A percentile compares a stretch with the other conserved stretches of the same genome.
phyloP scores from a whole-genome alignment of 306 rosid genomes.

The Cucumis hystrix region DNA sequence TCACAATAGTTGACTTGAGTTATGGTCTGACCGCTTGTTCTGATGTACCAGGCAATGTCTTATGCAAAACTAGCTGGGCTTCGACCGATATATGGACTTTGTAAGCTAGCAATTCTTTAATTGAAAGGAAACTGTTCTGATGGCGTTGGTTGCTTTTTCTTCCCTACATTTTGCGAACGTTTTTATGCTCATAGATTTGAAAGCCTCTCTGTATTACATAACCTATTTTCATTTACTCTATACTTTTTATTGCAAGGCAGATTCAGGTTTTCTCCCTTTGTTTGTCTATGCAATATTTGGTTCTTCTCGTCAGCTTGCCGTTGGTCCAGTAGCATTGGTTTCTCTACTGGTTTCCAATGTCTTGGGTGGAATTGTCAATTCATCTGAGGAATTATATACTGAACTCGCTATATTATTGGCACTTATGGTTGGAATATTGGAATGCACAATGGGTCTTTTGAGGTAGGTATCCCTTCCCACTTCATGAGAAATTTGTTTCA shows the following conservation, averaged over 20 bases:
- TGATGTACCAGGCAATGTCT: conserved; percentile 70
- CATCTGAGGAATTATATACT: conserved; percentile 66
- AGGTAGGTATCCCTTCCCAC: conserved; percentile 35
- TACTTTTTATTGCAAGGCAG: conserved; percentile 26
- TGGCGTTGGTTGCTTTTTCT: background rate
- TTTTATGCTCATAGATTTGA: background rate
- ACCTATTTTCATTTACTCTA: background rate
- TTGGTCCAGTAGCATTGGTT: conserved; percentile 98
- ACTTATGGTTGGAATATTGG: conserved; percentile 91
- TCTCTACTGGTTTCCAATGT: conserved; percentile 87
- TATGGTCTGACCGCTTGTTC: conserved; percentile 10
- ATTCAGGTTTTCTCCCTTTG: conserved; percentile 69
- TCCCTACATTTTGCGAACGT: background rate
- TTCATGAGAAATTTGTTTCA: background rate
- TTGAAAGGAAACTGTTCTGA: background rate
- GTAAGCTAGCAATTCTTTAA: conserved; percentile 34
- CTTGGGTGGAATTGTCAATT: conserved; percentile 57
- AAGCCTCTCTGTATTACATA: background rate
- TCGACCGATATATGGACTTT: conserved; percentile 84
- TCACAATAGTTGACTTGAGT: background rate
- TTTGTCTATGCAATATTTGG: conserved; percentile 91
- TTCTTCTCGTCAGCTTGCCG: conserved; percentile 98
- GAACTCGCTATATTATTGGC: conserved; percentile 82
- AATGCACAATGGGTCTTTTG: conserved; percentile 86
- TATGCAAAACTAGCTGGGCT: conserved; percentile 96